Conservation (phyloP, 2,329 filamentous ascomycete genomes). For the Aspergillus tamarii region DNA sequence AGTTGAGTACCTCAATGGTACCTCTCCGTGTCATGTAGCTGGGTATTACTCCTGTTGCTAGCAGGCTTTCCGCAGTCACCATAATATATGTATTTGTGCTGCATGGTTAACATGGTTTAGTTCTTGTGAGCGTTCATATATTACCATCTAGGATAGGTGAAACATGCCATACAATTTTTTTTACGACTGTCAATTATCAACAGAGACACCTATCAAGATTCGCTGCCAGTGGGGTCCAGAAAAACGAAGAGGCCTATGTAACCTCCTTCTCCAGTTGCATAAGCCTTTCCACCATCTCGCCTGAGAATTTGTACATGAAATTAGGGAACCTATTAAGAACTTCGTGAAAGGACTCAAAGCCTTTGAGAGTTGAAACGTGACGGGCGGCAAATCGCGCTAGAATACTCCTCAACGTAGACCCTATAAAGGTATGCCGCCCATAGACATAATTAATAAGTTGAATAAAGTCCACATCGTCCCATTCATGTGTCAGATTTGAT, state of each 20-base stretch:
- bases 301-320: constrained; percentile 1
- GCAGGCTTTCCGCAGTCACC: too few relatives aligned
- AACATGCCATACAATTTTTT: too few relatives aligned
- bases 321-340: background rate
- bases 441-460: background rate
- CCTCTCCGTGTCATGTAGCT: too few relatives aligned
- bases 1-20: too few relatives aligned
- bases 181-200: accelerated
- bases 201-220: too few relatives aligned
- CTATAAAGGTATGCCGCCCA: background rate
- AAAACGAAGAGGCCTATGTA: background rate
- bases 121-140: too few relatives aligned
- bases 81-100: accelerated
- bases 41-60: too few relatives aligned
- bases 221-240: background rate
- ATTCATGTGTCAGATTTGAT: background rate
- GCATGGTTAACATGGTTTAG: too few relatives aligned
- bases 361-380: constrained; percentile 1
- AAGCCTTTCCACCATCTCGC: background rate
- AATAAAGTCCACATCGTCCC: background rate
- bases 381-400: background rate
- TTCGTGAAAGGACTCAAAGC: background rate
- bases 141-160: too few relatives aligned
- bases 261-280: background rate
- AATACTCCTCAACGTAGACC: background rate